Evolutionary conservation across 768 basidiomycete species (phyloP).

Genomic region (Agrocybe praecox): DNA sequence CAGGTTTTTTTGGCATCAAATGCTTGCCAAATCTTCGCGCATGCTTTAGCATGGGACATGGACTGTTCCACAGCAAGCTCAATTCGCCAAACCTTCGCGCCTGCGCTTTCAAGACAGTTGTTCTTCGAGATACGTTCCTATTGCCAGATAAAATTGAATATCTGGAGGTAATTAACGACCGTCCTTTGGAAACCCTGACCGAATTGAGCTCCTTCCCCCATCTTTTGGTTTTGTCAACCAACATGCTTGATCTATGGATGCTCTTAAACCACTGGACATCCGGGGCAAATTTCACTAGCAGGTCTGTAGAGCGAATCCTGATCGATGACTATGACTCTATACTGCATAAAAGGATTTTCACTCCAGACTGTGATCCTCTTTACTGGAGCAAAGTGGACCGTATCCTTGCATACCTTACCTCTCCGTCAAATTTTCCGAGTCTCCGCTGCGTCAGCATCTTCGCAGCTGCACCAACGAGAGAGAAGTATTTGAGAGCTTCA

Average conservation of each 20-base stretch:
- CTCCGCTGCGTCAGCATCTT: constrained; percentile 8
- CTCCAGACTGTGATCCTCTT: neutral
- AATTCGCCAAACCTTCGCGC: constrained; percentile 13
- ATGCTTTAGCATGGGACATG: constrained; percentile 12
- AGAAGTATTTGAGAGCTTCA: neutral
- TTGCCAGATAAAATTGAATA: constrained; percentile 10
- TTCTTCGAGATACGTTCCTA: neutral
- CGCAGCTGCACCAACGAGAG: constrained; percentile 3
- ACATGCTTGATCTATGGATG: neutral
- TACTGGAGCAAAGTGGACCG: neutral
- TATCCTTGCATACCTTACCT: neutral
- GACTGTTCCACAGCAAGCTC: neutral
- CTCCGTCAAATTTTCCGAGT: neutral
- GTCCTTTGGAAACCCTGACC: neutral
- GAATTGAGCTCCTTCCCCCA: neutral
- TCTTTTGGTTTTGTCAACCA: neutral
- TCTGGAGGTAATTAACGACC: constrained; percentile 3
- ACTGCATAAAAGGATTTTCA: neutral
- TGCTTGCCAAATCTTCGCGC: constrained; percentile 23
- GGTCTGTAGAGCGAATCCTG: neutral
- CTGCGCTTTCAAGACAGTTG: constrained; percentile 6
- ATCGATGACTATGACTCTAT: neutral
- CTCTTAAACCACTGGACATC: neutral
- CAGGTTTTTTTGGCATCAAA: neutral
- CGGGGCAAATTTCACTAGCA: neutral